These are phyloP conservation scores for Lichtheimia corymbifera DNA, from an alignment of 371 early-diverging fungal genomes.

Conservation along the genomic window DNA sequence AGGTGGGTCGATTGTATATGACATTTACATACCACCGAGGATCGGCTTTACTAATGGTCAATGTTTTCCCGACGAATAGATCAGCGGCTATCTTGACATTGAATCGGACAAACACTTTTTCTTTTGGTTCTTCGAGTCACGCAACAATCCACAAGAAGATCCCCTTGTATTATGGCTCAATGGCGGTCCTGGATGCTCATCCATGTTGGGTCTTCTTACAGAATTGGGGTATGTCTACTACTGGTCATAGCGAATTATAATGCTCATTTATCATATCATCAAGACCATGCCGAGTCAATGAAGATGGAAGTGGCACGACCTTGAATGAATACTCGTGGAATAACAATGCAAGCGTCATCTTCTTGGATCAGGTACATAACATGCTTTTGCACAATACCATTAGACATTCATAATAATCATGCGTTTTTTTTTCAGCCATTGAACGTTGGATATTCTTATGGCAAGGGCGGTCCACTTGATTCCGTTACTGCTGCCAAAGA, in stretches of 20 bases:
- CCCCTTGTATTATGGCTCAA: conserved; percentile 80
- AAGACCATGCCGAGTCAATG: conserved; percentile 66
- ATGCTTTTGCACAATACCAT: too few relatives aligned
- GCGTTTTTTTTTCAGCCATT: conserved; percentile 44
- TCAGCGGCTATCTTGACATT: conserved; percentile 78
- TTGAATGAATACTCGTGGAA: conserved; percentile 71
- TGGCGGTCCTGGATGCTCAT: conserved; percentile 80
- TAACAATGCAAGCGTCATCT: conserved; percentile 71
- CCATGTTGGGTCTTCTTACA: conserved; percentile 71
- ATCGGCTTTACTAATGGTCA: neutral
- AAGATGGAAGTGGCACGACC: conserved; percentile 55
- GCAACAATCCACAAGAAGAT: conserved; percentile 62
- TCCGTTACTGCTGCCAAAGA: conserved; percentile 68
- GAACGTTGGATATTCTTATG: conserved; percentile 79
- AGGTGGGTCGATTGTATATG: conserved; percentile 19
- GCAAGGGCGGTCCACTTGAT: conserved; percentile 47
- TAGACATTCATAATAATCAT: too few relatives aligned
- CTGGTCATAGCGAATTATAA: neutral
- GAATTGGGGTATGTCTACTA: conserved; percentile 58
- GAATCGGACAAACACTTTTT: conserved; percentile 64
- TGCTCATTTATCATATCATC: neutral
- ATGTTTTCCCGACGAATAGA: conserved; percentile 27
- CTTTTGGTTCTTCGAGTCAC: conserved; percentile 80
- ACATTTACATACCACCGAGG: neutral
- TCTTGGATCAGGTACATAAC: conserved; percentile 71